Evolutionary conservation across 169 alveolate species (phyloP).

Genomic region (Amoebophrya sp.): DNA sequence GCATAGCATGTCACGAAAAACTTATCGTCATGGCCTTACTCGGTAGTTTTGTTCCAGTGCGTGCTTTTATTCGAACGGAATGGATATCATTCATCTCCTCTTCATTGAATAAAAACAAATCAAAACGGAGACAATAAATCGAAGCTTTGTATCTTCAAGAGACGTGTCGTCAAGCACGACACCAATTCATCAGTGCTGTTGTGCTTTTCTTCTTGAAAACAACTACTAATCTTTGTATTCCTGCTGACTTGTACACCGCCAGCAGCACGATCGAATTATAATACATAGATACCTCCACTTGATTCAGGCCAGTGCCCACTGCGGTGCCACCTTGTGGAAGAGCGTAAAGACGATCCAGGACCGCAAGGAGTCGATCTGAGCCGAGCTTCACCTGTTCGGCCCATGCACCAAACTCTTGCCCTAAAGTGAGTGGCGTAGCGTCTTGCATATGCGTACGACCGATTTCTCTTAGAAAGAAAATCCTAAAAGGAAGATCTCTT

Average conservation of each 20-base stretch:
- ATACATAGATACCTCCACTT: conserved; percentile 71
- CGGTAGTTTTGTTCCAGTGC: not conserved
- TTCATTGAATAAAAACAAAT: not conserved
- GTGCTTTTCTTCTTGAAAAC: not conserved
- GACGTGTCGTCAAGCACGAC: not conserved
- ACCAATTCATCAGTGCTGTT: conserved; percentile 12
- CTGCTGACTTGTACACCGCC: not conserved
- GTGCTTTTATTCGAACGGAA: not conserved
- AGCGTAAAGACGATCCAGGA: conserved; percentile 57
- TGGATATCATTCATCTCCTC: not conserved
- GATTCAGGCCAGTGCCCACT: conserved; percentile 82
- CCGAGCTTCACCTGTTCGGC: conserved; percentile 58
- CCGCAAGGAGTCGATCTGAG: conserved; percentile 57
- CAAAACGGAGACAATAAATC: no score
- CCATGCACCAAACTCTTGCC: conserved; percentile 79
- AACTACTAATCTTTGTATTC: conserved; percentile 7
- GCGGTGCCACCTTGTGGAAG: conserved; percentile 88
- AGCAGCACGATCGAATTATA: conserved; percentile 55
- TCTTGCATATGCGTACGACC: conserved; percentile 88
- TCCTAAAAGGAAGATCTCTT: conserved; percentile 63
- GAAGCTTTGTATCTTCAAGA: not conserved
- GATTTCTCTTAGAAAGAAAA: conserved; percentile 70
- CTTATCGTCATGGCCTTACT: not conserved
- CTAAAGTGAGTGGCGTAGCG: conserved; percentile 85
- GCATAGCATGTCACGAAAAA: not conserved